Conservation (phyloP, 2,329 filamentous ascomycete genomes). For the Macrophomina tecta region DNA sequence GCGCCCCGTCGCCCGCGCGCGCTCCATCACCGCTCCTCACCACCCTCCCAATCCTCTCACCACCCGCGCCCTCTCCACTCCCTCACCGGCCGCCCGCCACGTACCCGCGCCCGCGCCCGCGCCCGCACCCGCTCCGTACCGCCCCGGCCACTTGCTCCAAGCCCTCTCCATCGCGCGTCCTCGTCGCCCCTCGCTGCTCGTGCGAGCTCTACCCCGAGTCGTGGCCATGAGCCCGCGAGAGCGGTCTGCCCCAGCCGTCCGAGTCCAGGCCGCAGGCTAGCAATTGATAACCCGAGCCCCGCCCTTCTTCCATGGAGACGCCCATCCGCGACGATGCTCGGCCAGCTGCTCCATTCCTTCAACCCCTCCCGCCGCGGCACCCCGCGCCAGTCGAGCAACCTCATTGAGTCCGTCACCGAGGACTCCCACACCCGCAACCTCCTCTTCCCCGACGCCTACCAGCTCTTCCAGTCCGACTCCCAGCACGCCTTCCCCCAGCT, state of each 20-base stretch:
- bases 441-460: slow-evolving; percentile 48
- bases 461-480: slow-evolving; percentile 43
- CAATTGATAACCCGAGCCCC: slow-evolving; percentile 16
- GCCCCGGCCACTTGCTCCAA: slow-evolving; percentile 11
- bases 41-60: neutral
- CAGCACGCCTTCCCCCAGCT: slow-evolving; percentile 33
- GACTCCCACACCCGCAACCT: slow-evolving; percentile 49
- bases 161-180: slow-evolving; percentile 17
- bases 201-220: slow-evolving; percentile 22
- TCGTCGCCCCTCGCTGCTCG: slow-evolving; percentile 20
- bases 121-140: slow-evolving; percentile 11
- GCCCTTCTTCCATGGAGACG: slow-evolving; percentile 25
- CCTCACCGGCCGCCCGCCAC: slow-evolving; percentile 14
- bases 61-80: neutral
- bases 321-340: slow-evolving; percentile 47
- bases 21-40: neutral
- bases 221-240: slow-evolving; percentile 27
- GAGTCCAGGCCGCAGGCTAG: slow-evolving; percentile 28
- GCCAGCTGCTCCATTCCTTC: slow-evolving; percentile 46
- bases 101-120: neutral
- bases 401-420: slow-evolving; percentile 47
- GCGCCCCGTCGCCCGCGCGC: slow-evolving; percentile 4
- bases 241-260: slow-evolving; percentile 24
- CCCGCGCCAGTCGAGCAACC: slow-evolving; percentile 37
- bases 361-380: slow-evolving; percentile 39